Conservation (phyloP, 1,284 basidiomycete genomes). For the Pseudomicrostroma phylloplanum region DNA sequence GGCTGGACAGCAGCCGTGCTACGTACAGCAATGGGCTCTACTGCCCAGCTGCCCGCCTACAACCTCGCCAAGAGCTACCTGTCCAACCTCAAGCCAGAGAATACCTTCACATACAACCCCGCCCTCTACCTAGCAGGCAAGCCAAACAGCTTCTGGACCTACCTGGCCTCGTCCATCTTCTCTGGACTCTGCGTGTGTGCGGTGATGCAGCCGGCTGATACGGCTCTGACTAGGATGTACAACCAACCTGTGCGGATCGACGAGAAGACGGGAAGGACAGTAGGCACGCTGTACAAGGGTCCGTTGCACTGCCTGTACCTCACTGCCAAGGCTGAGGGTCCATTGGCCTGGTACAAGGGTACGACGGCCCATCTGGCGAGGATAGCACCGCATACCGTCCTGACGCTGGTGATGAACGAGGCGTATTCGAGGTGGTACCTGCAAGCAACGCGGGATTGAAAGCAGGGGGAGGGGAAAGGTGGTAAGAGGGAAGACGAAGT, state of each 20-base stretch:
- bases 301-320: constrained; percentile 95
- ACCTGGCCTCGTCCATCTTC: constrained; percentile 76
- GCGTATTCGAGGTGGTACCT: constrained; percentile 5
- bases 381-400: constrained; percentile 45
- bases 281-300: constrained; percentile 15
- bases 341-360: constrained; percentile 60
- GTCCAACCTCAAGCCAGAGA: constrained; percentile 28
- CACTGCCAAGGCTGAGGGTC: constrained; percentile 81
- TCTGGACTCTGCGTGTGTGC: constrained; percentile 76
- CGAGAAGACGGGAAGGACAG: constrained; percentile 56
- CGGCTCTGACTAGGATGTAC: constrained; percentile 84
- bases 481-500: no score
- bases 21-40: constrained; percentile 86
- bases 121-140: constrained; percentile 35
- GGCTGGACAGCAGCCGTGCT: constrained; percentile 90
- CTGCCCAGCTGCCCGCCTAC: constrained; percentile 92
- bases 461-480: no score
- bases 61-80: constrained; percentile 57
- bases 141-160: constrained; percentile 74
- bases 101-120: constrained; percentile 52
- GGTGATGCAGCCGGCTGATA: constrained; percentile 55
- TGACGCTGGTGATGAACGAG: constrained; percentile 15
- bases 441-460: no score
- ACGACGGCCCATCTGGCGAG: constrained; percentile 47
- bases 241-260: constrained; percentile 61